Conservation (phyloP, 805 yeast genomes). For the Ogataea sp. region DNA sequence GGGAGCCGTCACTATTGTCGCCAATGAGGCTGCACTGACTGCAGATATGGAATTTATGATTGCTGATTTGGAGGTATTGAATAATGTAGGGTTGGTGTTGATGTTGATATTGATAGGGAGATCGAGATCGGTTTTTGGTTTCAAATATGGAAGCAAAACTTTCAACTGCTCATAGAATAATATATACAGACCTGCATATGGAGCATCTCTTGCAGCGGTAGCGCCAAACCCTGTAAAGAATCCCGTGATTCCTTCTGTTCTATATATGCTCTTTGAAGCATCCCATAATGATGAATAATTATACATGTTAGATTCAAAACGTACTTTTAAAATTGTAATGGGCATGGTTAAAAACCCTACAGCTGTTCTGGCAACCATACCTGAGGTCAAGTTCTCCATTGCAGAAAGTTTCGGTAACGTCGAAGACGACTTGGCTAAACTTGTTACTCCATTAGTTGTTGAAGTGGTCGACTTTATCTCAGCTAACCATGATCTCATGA, state of each 20-base stretch:
- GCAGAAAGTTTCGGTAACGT: slow-evolving; percentile 67
- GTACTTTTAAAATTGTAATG: slow-evolving; percentile 78
- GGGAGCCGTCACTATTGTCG: slow-evolving; percentile 88
- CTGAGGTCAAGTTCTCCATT: slow-evolving; percentile 63
- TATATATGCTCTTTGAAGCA: slow-evolving; percentile 51
- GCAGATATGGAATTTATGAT: slow-evolving; percentile 72
- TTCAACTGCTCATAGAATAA: slow-evolving; percentile 76
- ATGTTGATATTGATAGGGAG: slow-evolving; percentile 1
- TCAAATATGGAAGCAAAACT: slow-evolving; percentile 37
- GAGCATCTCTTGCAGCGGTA: slow-evolving; percentile 86
- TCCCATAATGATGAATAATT: slow-evolving; percentile 54
- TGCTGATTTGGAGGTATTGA: slow-evolving; percentile 23
- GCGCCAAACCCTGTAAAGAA: slow-evolving; percentile 86
- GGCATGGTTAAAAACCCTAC: slow-evolving; percentile 95
- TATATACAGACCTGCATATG: slow-evolving; percentile 91
- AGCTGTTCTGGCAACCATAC: slow-evolving; percentile 68
- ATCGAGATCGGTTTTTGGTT: slow-evolving; percentile 12
- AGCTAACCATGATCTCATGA: slow-evolving; percentile 46
- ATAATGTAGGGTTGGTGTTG: not conserved
- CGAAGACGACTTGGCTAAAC: slow-evolving; percentile 27
- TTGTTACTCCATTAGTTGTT: too few species aligned
- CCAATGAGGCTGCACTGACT: slow-evolving; percentile 61
- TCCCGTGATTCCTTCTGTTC: slow-evolving; percentile 47
- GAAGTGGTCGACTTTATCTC: slow-evolving; percentile 13
- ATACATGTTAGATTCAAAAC: slow-evolving; percentile 79